Conservation (phyloP, 768 basidiomycete genomes). For the Filobasidium floriforme region DNA sequence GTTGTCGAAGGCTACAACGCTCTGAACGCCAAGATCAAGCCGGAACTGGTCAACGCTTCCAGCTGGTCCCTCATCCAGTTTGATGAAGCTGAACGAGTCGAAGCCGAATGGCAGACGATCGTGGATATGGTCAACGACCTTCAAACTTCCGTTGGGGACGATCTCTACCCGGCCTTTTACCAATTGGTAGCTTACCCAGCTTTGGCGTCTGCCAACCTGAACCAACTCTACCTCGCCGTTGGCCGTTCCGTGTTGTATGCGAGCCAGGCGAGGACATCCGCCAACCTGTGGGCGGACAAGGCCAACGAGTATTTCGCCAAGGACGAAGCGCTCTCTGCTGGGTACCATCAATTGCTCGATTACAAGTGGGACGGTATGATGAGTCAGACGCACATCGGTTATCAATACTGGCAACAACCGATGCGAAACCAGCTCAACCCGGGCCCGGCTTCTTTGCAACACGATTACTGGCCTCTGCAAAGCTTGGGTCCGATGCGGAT, state of each 20-base stretch:
- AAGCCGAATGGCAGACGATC: constrained; percentile 52
- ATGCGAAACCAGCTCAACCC: constrained; percentile 53
- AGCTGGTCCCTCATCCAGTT: constrained; percentile 62
- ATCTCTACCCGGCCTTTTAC: constrained; percentile 58
- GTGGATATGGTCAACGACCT: constrained; percentile 52
- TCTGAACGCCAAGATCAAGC: constrained; percentile 51
- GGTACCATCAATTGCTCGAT: constrained; percentile 57
- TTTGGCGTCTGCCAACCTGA: constrained; percentile 55
- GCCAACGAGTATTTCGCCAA: constrained; percentile 56
- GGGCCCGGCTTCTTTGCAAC: constrained; percentile 15
- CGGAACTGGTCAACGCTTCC: constrained; percentile 58
- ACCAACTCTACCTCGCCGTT: constrained; percentile 52
- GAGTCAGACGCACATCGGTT: constrained; percentile 29
- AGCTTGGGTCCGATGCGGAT: constrained; percentile 43
- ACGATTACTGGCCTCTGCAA: constrained; percentile 11
- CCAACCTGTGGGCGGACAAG: constrained; percentile 55
- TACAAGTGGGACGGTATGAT: constrained; percentile 54
- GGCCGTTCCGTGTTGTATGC: constrained; percentile 59
- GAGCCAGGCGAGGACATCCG: constrained; percentile 58
- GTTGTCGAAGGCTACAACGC: constrained; percentile 57
- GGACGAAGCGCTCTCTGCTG: constrained; percentile 57
- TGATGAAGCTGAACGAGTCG: constrained; percentile 59
- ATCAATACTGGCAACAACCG: constrained; percentile 58
- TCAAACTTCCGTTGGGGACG: constrained; percentile 52
- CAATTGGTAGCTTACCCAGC: constrained; percentile 64